phyloP scores from a whole-genome alignment of 2,329 filamentous ascomycete species.

The Penicillium sp. region DNA sequence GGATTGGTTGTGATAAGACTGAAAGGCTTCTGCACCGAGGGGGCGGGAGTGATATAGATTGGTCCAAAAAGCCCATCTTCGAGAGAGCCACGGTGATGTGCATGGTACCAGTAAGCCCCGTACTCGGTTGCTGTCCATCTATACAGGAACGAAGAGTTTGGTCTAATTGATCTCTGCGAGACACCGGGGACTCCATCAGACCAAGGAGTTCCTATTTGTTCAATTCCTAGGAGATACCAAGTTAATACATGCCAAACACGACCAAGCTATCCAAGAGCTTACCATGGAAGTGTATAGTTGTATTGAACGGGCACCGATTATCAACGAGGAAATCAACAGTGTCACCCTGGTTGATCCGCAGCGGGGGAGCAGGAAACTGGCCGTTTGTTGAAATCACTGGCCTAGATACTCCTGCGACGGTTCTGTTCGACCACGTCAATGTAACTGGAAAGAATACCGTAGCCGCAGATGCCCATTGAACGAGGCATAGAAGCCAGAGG shows the following conservation, averaged over 20 bases:
- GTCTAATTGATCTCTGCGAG: conserved; percentile 46
- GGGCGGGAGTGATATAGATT: conserved; percentile 40
- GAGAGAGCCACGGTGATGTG: conserved; percentile 49
- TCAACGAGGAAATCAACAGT: conserved; percentile 23
- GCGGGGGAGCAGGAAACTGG: conserved; percentile 23
- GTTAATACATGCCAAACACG: neutral
- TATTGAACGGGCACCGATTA: conserved; percentile 25
- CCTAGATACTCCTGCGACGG: conserved; percentile 20
- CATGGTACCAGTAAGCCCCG: conserved; percentile 56
- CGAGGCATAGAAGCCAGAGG: conserved; percentile 9
- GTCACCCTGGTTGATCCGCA: conserved; percentile 24
- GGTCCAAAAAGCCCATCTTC: conserved; percentile 54
- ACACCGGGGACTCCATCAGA: conserved; percentile 54
- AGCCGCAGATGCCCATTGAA: conserved; percentile 11
- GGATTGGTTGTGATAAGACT: conserved; percentile 25
- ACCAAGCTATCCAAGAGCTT: neutral
- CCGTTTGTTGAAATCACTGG: conserved; percentile 24
- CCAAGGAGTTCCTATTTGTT: conserved; percentile 48
- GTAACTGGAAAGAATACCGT: conserved; percentile 16
- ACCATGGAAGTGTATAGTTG: conserved; percentile 29
- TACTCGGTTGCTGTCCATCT: conserved; percentile 49
- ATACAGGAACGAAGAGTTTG: conserved; percentile 45
- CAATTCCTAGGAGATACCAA: conserved; percentile 16
- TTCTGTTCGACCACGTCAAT: conserved; percentile 22
- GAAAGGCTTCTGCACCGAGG: conserved; percentile 23